These are phyloP conservation scores for Neopestalotiopsis clavispora DNA, from an alignment of 2,329 filamentous ascomycete species.

Conservation along the genomic window DNA sequence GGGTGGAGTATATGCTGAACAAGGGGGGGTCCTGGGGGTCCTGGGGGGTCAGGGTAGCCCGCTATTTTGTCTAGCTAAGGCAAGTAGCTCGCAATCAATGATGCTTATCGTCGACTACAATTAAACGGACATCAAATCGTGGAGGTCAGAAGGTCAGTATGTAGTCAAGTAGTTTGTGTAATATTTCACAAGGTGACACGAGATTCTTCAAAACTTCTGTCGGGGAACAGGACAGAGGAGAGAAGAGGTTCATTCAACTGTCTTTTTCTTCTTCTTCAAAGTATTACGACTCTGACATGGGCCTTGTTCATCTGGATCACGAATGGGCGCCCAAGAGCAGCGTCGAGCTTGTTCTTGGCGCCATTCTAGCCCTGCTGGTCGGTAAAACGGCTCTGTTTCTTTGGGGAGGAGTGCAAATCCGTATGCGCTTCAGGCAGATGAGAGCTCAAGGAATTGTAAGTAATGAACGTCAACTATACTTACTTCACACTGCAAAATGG, in stretches of 20 bases:
- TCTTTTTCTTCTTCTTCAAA: background rate
- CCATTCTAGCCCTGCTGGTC: background rate
- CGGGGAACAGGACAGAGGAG: background rate
- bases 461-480: background rate
- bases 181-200: too few relatives aligned
- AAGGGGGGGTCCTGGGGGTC: background rate
- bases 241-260: background rate
- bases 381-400: conserved; percentile 3
- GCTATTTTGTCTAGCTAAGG: background rate
- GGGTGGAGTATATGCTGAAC: background rate
- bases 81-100: conserved; percentile 7
- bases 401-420: background rate
- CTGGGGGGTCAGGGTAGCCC: background rate
- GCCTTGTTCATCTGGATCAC: background rate
- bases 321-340: conserved; percentile 4
- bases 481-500: background rate
- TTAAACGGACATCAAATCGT: background rate
- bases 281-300: background rate
- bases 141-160: background rate
- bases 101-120: background rate
- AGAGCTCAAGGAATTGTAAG: conserved; percentile 12
- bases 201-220: too few relatives aligned
- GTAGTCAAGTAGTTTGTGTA: too few relatives aligned
- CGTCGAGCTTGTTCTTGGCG: background rate
- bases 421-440: background rate